A percentile compares a stretch with the other conserved stretches of the same genome.
Evolutionary conservation across 352 stramenopile genomes (phyloP).

Genomic region (Pythium periplocum): DNA sequence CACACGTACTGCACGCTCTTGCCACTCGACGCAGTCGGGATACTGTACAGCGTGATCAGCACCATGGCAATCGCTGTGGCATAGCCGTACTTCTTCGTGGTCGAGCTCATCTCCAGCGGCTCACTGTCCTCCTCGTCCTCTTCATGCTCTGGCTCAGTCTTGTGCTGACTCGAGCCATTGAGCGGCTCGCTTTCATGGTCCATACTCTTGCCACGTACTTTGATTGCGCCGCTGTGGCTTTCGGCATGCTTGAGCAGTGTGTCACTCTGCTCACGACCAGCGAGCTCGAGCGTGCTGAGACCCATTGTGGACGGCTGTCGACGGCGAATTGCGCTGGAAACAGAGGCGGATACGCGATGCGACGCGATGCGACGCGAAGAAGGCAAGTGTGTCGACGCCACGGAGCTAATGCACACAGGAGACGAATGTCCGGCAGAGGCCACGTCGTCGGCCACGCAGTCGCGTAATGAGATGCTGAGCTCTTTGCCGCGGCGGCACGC

Average conservation of each 20-base stretch:
- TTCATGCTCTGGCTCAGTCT: background rate
- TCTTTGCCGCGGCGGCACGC: background rate
- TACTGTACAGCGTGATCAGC: constrained; percentile 59
- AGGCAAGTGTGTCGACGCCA: no score
- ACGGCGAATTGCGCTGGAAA: background rate
- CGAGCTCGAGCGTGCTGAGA: constrained; percentile 6
- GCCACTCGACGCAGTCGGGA: constrained; percentile 30
- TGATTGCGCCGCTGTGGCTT: constrained; percentile 2
- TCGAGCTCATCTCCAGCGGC: constrained; percentile 18
- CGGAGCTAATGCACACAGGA: no score
- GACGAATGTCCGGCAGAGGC: no score
- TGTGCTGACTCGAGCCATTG: no score
- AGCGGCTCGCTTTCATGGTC: background rate
- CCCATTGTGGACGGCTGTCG: constrained; percentile 1
- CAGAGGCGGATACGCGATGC: no score
- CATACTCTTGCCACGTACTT: constrained; percentile 4
- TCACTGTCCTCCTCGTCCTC: constrained; percentile 15
- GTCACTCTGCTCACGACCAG: no score
- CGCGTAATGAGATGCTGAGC: no score
- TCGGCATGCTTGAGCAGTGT: background rate
- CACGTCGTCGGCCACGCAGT: no score
- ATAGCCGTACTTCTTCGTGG: constrained; percentile 34
- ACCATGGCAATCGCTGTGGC: constrained; percentile 42
- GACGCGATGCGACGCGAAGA: no score
- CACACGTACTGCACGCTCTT: constrained; percentile 91